Conservation (phyloP, 192 early-diverging fungal species). For the Podochytrium sp. region DNA sequence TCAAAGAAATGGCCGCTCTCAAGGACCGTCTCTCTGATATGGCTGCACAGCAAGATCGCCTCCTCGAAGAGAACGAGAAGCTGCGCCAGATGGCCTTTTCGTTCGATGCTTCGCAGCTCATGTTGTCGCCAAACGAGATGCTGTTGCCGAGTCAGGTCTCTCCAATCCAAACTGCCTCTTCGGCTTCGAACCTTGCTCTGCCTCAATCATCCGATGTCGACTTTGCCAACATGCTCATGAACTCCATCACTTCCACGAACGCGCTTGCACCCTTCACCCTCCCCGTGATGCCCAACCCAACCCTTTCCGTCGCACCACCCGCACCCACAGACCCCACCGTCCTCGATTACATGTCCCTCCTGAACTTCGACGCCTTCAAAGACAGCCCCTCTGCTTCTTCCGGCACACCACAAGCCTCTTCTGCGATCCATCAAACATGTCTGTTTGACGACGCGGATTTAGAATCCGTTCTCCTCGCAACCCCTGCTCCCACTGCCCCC, state of each 20-base stretch:
- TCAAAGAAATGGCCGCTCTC: neutral
- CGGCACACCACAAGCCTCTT: too few species aligned
- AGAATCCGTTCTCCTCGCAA: neutral
- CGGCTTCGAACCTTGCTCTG: neutral
- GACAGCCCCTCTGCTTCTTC: neutral
- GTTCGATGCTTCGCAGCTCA: neutral
- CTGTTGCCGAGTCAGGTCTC: neutral
- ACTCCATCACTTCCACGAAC: neutral
- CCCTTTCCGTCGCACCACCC: neutral
- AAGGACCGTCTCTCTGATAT: neutral
- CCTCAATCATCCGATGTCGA: neutral
- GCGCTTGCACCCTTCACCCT: neutral
- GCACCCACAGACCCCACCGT: neutral
- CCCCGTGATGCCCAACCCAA: neutral
- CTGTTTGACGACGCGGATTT: neutral
- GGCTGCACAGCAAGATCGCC: neutral
- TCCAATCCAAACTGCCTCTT: neutral
- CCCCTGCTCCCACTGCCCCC: neutral
- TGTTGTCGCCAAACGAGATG: neutral
- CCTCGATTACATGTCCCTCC: neutral
- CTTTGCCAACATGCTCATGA: neutral
- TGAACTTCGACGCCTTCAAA: neutral
- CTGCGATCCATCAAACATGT: too few species aligned
- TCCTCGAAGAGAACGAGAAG: neutral
- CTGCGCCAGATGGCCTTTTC: constrained; percentile 21